Base-by-base conservation (phyloP, 2,329 filamentous ascomycete species). In the Aspergillus pseudoviridinutans region DNA sequence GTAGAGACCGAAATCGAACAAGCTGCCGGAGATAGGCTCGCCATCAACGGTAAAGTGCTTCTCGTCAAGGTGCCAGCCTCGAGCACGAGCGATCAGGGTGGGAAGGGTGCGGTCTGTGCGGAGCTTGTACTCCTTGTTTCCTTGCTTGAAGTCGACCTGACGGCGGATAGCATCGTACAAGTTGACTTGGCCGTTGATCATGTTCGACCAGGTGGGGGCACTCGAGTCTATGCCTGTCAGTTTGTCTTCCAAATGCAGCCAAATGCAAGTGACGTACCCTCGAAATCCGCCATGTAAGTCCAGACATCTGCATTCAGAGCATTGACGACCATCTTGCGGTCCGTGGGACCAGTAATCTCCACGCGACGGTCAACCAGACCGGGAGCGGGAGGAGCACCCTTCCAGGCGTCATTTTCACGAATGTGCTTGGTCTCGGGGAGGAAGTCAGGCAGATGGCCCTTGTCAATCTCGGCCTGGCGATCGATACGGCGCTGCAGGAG, bases 251-350 rank as follows among this genome's bases (percentile, higher is more conserved):
- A 17, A 12, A 12, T 12, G 20, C 10, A n/a, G 50, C 38, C 3
- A 20, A 41, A 27, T 17, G 32, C 14, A 12, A 24, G 29, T 1
- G 32, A 74, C 83, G 69, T 76, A 94, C 92, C 93, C 79, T 99
- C 94, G 66, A 99, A 96, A 78, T 99, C 94, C 50, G 94, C 94
- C 94, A 99, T 99, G 72, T 97, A 99, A 56, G 93, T 97, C 89
- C 90, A 97, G 25, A 97, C 94, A 70, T 97, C 85, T 49, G 93
- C 88, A 77, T 97, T 99, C 74, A 97, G 74, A 9, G 94, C 94
- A 75, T 99, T 99, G 62, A 97, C 91, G 50, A 97, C 92, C 94
- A 99, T 99, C 84, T 97, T 99, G 66, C 94, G 85, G 78, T 97
- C 94, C 6, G 92, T 97, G 1, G 94, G 94, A 8, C 94, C 94